Evolutionary conservation across 83 land plant genomes (phyloP).

Genomic region (Picea engelmannii): DNA sequence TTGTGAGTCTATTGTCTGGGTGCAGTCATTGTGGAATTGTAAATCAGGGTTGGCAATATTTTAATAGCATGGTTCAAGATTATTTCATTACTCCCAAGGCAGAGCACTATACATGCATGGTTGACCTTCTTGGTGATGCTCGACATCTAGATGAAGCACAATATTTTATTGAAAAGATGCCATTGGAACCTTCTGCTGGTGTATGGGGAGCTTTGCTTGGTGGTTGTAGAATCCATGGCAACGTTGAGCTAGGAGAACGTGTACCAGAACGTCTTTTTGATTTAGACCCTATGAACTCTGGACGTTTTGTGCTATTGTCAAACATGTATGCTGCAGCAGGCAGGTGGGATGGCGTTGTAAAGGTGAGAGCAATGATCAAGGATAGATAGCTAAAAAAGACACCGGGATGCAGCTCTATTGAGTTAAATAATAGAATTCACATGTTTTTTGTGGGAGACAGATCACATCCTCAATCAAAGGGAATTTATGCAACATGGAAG

Average conservation of each 20-base stretch:
- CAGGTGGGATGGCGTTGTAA: slow-evolving; percentile 26
- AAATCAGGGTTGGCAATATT: slow-evolving; percentile 7
- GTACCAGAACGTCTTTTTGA: neutral
- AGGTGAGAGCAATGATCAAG: slow-evolving; percentile 27
- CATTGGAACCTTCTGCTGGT: slow-evolving; percentile 1
- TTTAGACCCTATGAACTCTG: neutral
- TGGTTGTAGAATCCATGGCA: slow-evolving; percentile 16
- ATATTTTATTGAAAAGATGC: slow-evolving; percentile 6
- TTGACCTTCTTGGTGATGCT: slow-evolving; percentile 19
- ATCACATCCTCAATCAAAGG: slow-evolving; percentile 2
- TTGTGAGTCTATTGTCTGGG: slow-evolving; percentile 15
- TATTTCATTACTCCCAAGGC: slow-evolving; percentile 4
- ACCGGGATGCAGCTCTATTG: slow-evolving; percentile 33
- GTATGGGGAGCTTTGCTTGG: slow-evolving; percentile 27
- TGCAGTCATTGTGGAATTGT: slow-evolving; percentile 21
- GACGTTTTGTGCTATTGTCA: slow-evolving; percentile 21
- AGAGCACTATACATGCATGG: slow-evolving; percentile 23
- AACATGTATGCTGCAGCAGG: slow-evolving; percentile 47
- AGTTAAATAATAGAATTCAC: slow-evolving; percentile 24
- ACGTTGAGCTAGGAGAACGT: neutral
- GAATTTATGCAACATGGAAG: slow-evolving; percentile 13
- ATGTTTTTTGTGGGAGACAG: slow-evolving; percentile 12
- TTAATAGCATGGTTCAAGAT: slow-evolving; percentile 15
- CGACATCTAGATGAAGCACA: slow-evolving; percentile 16
- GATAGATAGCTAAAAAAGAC: slow-evolving; percentile 18